Evolutionary conservation across 805 yeast genomes (phyloP).

Genomic region (Isabelozyma pseudorhagii): DNA sequence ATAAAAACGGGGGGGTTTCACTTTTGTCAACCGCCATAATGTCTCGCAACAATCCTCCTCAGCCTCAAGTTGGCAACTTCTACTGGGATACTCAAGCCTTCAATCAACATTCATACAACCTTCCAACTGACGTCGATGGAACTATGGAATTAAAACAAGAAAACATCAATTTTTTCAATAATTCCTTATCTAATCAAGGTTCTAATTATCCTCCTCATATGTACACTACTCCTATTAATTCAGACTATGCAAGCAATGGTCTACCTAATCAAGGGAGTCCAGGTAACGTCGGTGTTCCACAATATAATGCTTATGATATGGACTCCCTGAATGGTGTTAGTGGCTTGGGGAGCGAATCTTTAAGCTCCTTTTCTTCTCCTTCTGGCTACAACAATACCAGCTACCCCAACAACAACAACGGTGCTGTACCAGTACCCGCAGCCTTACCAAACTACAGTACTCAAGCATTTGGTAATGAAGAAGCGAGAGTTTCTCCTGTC

Average conservation of each 20-base stretch:
- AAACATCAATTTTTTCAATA: conserved; percentile 3
- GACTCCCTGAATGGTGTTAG: not conserved
- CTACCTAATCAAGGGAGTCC: not conserved
- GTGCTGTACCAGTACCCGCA: not conserved
- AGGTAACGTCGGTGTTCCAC: not conserved
- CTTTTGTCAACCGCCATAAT: not conserved
- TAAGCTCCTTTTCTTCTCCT: not conserved
- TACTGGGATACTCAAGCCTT: not conserved
- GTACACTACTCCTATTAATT: not conserved
- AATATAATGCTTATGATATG: not conserved
- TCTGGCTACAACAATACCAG: not conserved
- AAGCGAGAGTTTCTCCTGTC: not conserved
- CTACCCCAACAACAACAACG: not conserved
- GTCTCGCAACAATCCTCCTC: not conserved
- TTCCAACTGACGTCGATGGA: not conserved
- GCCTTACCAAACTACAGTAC: not conserved
- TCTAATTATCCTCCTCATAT: not conserved
- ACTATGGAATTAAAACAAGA: conserved; percentile 3
- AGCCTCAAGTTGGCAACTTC: not conserved
- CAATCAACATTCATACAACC: not conserved
- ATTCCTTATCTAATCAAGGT: not conserved
- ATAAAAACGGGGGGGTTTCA: not conserved
- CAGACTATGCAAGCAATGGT: not conserved
- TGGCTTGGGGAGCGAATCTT: not conserved
- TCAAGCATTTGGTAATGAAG: not conserved